phyloP scores from a whole-genome alignment of 2,329 filamentous ascomycete species.

The Fusarium sp. region DNA sequence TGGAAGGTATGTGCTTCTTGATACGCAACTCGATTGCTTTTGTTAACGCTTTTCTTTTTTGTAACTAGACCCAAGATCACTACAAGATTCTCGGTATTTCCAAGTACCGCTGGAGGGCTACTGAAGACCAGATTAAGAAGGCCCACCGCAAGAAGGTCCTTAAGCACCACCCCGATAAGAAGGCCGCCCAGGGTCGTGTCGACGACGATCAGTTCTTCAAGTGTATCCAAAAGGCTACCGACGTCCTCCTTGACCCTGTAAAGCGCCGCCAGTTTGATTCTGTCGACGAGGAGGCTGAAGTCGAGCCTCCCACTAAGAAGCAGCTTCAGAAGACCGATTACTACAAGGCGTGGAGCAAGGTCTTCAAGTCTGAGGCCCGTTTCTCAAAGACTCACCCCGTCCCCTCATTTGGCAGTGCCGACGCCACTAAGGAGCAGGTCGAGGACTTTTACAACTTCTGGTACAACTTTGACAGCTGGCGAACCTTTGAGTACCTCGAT shows the following conservation, averaged over 20 bases:
- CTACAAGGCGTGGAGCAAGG: constrained; percentile 92
- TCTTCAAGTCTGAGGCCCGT: constrained; percentile 91
- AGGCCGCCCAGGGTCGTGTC: constrained; percentile 85
- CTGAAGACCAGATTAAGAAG: constrained; percentile 98
- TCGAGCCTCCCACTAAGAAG: constrained; percentile 94
- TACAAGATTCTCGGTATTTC: constrained; percentile 95
- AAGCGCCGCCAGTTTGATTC: constrained; percentile 97
- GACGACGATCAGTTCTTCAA: constrained; percentile 99
- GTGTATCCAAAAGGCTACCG: constrained; percentile 98
- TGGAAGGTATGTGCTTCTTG: constrained; percentile 80
- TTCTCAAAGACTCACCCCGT: constrained; percentile 95
- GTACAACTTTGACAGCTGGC: constrained; percentile 99
- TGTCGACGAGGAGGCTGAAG: constrained; percentile 92
- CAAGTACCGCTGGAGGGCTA: constrained; percentile 92
- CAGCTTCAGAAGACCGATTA: constrained; percentile 86
- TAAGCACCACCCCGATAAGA: constrained; percentile 99
- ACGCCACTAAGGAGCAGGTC: constrained; percentile 88
- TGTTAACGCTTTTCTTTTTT: neutral
- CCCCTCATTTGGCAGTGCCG: constrained; percentile 84
- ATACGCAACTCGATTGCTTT: neutral
- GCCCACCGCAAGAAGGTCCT: constrained; percentile 99
- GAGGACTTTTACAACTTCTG: constrained; percentile 99
- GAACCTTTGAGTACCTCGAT: constrained; percentile 97
- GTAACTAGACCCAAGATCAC: constrained; percentile 88
- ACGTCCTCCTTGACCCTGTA: constrained; percentile 90